Evolutionary conservation across 2,329 filamentous ascomycete genomes (phyloP), one percentile per base, ranked within the genome.

Genomic region (Sporothrix globosa): DNA sequence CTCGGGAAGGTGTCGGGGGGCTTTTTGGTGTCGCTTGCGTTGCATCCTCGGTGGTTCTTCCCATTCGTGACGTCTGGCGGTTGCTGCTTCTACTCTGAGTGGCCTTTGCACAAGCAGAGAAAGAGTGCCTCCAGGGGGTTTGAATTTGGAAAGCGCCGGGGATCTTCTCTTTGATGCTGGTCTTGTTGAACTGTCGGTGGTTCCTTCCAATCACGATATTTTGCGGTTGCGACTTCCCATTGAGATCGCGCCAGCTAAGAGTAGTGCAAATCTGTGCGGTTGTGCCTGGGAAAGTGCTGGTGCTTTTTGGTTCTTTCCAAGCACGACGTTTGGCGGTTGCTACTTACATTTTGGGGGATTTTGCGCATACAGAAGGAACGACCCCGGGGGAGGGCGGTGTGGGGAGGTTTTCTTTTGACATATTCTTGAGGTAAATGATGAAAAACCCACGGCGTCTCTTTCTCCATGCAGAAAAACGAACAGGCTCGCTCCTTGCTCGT

Each of bases 131-230:
- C 53, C 24, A 30, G 53, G 53, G 11, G 24, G 14, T 24, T 34
- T 34, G 53, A 34, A 56, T 30, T 56, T 24, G 53, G 53, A 56
- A 56, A 30, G 53, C 53, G 24, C 53, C 1, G 13, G 27, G 53
- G 11, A 3, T 34, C 11, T 56, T 30, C 41, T 46, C 34, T 34
- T 56, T 34, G 53, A 24, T 56, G 53, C 53, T 56, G 53, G 24
- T 56, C 53, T 34, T 56, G 53, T 56, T 56, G 53, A 56, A 56
- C 19, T 56, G 53, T 56, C 24, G 53, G 53, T 34, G 53, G 53
- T 56, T 56, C 53, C 34, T 56, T 56, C 53, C 53, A 56, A 56
- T 56, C 53, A 34, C 53, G 53, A 30, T 56, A 56, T 56, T 56
- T 56, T 10, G 17, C 24, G 53, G 24, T 56, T 30, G 10, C 53